Percentiles rank a stretch among this genome's conserved stretches.
Conservation (phyloP, 306 rosid genomes). For the Gastrolobium bilobum region DNA sequence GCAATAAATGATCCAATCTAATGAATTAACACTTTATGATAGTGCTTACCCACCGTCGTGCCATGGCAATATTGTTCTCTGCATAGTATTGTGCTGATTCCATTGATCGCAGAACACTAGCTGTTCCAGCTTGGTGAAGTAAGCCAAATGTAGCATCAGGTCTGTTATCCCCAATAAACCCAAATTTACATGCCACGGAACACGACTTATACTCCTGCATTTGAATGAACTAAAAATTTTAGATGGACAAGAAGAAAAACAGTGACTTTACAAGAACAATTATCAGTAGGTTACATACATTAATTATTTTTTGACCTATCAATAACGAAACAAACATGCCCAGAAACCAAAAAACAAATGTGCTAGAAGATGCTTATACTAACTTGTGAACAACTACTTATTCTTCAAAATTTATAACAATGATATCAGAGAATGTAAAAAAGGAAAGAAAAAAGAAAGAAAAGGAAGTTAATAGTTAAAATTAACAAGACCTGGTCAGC, state of each 20-base stretch:
- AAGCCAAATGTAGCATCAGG: conserved; percentile 84
- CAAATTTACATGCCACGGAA: conserved; percentile 83
- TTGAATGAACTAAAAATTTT: conserved; percentile 42
- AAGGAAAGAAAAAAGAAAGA: neutral
- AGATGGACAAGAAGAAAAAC: conserved; percentile 5
- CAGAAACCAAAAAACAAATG: neutral
- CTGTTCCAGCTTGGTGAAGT: conserved; percentile 58
- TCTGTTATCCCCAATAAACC: conserved; percentile 48
- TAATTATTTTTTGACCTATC: conserved; percentile 32
- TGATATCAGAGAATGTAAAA: neutral
- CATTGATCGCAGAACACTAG: conserved; percentile 86
- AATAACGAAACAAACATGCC: conserved; percentile 14
- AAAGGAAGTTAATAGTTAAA: neutral
- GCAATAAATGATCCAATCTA: conserved; percentile 37
- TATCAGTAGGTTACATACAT: conserved; percentile 5
- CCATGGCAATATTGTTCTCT: conserved; percentile 75
- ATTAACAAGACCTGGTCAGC: conserved; percentile 67
- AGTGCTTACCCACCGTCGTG: conserved; percentile 99
- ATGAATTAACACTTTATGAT: conserved; percentile 52
- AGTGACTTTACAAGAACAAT: conserved; percentile 33
- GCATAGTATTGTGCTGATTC: conserved; percentile 81
- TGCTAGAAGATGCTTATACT: neutral
- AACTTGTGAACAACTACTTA: conserved; percentile 18
- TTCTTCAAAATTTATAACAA: neutral
- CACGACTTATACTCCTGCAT: conserved; percentile 79